Evolutionary conservation across 2,329 filamentous ascomycete species (phyloP).

Genomic region (Pleoardoris graminearum): DNA sequence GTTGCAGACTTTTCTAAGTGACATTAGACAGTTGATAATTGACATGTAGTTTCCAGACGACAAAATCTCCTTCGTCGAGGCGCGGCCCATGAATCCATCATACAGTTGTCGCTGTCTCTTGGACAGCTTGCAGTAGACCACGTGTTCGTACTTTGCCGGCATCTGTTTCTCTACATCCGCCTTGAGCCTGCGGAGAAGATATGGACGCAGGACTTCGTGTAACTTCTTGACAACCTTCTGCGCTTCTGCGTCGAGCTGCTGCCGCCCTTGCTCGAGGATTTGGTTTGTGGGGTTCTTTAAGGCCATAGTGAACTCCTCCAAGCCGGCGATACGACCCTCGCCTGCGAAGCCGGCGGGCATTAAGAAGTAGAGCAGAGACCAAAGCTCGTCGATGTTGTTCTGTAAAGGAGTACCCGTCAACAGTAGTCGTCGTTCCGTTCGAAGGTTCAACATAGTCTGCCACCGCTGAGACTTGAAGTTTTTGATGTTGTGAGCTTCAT

Average conservation of each 20-base stretch:
- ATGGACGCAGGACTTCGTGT: conserved; percentile 90
- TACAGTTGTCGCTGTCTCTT: conserved; percentile 95
- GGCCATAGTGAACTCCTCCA: conserved; percentile 96
- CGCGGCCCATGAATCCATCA: conserved; percentile 90
- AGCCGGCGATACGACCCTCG: conserved; percentile 85
- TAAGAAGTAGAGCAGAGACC: conserved; percentile 95
- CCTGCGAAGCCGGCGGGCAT: conserved; percentile 87
- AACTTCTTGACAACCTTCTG: conserved; percentile 89
- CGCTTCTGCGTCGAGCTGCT: conserved; percentile 92
- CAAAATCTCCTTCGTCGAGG: conserved; percentile 85
- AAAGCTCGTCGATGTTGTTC: conserved; percentile 94
- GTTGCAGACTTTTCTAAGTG: conserved; percentile 95
- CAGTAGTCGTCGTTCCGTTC: conserved; percentile 82
- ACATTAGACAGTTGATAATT: conserved; percentile 98
- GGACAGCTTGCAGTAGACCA: conserved; percentile 91
- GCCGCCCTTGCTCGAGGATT: conserved; percentile 90
- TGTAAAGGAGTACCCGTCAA: conserved; percentile 94
- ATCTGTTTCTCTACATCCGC: conserved; percentile 99
- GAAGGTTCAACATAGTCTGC: conserved; percentile 93
- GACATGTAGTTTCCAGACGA: conserved; percentile 94
- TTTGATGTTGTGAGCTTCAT: conserved; percentile 99
- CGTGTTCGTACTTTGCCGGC: conserved; percentile 96
- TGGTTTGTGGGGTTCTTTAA: conserved; percentile 94
- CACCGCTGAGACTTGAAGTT: conserved; percentile 98
- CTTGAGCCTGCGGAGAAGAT: conserved; percentile 87